phyloP scores from a whole-genome alignment of 495 filamentous ascomycete species.

The Lepidopterella palustris region DNA sequence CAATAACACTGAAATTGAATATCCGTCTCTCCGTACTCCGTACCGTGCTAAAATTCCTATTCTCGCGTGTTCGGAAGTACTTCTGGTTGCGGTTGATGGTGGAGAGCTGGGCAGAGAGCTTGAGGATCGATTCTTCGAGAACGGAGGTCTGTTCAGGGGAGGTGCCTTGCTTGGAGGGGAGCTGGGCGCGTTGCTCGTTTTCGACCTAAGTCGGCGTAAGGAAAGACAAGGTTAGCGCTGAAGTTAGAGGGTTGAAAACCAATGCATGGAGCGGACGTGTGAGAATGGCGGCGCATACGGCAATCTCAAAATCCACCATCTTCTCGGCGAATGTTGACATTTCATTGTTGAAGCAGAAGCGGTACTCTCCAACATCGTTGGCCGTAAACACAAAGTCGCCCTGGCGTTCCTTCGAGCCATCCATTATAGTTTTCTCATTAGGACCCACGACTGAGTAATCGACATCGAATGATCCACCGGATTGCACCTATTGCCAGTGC shows the following conservation, averaged over 20 bases:
- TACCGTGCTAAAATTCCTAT: constrained; percentile 97
- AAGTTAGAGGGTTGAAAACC: not conserved
- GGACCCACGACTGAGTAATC: constrained; percentile 87
- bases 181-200: constrained; percentile 75
- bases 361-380: constrained; percentile 85
- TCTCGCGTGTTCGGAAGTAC: constrained; percentile 98
- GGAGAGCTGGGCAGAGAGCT: constrained; percentile 88
- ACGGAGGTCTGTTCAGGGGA: constrained; percentile 84
- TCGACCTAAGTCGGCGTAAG: constrained; percentile 61
- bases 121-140: constrained; percentile 93
- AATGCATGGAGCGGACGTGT: not conserved
- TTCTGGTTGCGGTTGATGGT: constrained; percentile 97
- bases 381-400: constrained; percentile 98
- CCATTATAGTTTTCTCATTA: constrained; percentile 71
- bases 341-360: constrained; percentile 97
- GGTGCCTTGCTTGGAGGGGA: constrained; percentile 87
- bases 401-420: constrained; percentile 87
- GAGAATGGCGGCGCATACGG: constrained; percentile 51
- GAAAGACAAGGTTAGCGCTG: not conserved
- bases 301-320: constrained; percentile 96
- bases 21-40: constrained; percentile 91
- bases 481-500: constrained; percentile 66
- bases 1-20: constrained; percentile 94
- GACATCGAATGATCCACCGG: constrained; percentile 91
- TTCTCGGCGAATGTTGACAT: constrained; percentile 98